phyloP scores from a whole-genome alignment of 176 grass and related monocot genomes.

The Zoysia japonica region DNA sequence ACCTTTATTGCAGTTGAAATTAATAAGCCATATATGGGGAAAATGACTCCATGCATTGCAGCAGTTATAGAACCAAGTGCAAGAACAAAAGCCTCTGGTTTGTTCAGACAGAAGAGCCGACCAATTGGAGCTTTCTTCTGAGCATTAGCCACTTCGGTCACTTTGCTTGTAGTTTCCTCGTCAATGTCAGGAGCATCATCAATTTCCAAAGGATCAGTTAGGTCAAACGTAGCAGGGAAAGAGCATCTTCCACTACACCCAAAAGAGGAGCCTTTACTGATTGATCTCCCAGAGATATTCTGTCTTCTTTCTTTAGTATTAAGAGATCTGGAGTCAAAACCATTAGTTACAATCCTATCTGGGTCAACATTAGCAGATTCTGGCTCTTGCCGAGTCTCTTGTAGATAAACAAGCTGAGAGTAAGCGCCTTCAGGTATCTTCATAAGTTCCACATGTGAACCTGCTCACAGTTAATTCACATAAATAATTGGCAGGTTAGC shows the following conservation, averaged over 20 bases:
- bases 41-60: conserved; percentile 51
- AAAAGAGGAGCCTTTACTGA: conserved; percentile 54
- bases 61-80: conserved; percentile 61
- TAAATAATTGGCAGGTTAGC: conserved; percentile 6
- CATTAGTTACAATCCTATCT: conserved; percentile 34
- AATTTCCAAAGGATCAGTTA: conserved; percentile 51
- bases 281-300: conserved; percentile 37
- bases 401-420: conserved; percentile 76
- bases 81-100: conserved; percentile 63
- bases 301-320: conserved; percentile 46
- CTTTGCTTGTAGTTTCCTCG: conserved; percentile 31
- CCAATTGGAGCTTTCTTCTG: conserved; percentile 52
- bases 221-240: conserved; percentile 37
- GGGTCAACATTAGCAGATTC: conserved; percentile 28
- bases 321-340: conserved; percentile 29
- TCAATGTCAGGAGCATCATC: conserved; percentile 27
- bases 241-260: conserved; percentile 52
- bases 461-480: conserved; percentile 42
- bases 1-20: conserved; percentile 75
- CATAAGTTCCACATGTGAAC: conserved; percentile 65
- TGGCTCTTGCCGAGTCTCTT: conserved; percentile 48
- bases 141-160: conserved; percentile 18
- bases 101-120: conserved; percentile 74
- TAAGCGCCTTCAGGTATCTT: conserved; percentile 65
- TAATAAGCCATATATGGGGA: conserved; percentile 62